These are phyloP conservation scores for Dillenia turbinata DNA, from an alignment of 164 flowering plant genomes.

Conservation along the genomic window DNA sequence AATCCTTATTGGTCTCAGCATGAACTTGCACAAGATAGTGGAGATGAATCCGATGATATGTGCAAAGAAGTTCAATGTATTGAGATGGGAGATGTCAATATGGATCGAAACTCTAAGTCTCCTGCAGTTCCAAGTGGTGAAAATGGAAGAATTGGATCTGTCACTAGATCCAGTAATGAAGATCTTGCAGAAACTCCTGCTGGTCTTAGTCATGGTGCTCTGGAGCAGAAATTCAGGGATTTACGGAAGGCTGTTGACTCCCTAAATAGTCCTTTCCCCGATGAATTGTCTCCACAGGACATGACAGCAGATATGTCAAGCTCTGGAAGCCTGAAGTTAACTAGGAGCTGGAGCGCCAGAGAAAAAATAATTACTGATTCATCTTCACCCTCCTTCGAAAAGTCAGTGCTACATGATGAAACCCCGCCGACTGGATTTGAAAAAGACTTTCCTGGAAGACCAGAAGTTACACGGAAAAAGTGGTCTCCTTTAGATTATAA, in stretches of 20 bases:
- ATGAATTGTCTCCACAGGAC: slow-evolving; percentile 18
- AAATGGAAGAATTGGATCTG: slow-evolving; percentile 11
- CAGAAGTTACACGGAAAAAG: slow-evolving; percentile 26
- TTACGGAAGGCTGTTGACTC: slow-evolving; percentile 34
- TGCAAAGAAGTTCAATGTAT: slow-evolving; percentile 66
- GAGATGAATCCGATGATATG: slow-evolving; percentile 36
- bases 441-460: slow-evolving; percentile 47
- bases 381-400: slow-evolving; percentile 27
- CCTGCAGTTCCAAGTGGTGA: slow-evolving; percentile 14
- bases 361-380: slow-evolving; percentile 21
- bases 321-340: slow-evolving; percentile 23
- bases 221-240: slow-evolving; percentile 31
- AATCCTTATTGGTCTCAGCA: slow-evolving; percentile 2
- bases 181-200: slow-evolving; percentile 9
- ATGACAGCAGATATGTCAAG: slow-evolving; percentile 14
- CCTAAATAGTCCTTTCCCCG: slow-evolving; percentile 28
- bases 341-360: slow-evolving; percentile 42
- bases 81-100: slow-evolving; percentile 36
- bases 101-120: slow-evolving; percentile 13
- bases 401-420: slow-evolving; percentile 20
- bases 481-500: slow-evolving; percentile 26
- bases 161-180: not conserved
- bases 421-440: slow-evolving; percentile 47
- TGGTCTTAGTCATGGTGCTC: slow-evolving; percentile 19
- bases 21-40: slow-evolving; percentile 6